Evolutionary conservation across 305 asterid species (phyloP).

Genomic region (Plantago coronopus): DNA sequence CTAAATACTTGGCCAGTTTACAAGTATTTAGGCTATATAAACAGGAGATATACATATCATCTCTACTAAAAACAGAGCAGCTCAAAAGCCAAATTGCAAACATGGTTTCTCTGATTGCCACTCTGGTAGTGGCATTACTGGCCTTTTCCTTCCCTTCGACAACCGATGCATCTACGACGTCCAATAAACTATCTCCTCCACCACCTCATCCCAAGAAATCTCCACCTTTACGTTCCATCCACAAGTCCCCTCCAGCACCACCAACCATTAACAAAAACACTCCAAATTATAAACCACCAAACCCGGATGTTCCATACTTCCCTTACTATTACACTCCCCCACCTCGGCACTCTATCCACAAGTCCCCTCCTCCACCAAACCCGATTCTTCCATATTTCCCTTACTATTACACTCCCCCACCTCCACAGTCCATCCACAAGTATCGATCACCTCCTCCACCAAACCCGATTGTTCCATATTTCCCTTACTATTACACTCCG

Average conservation of each 20-base stretch:
- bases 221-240: not conserved
- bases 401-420: not conserved
- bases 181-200: constrained; percentile 7
- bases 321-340: not conserved
- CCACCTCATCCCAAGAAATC: not conserved
- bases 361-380: constrained; percentile 18
- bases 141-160: constrained; percentile 25
- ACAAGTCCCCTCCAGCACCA: not conserved
- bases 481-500: constrained; percentile 3
- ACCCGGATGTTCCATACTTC: no score
- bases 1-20: no score
- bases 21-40: no score
- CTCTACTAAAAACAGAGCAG: not conserved
- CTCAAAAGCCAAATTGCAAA: constrained; percentile 1
- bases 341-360: constrained; percentile 5
- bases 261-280: not conserved
- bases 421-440: not conserved
- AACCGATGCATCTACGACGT: constrained; percentile 16
- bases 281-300: not conserved
- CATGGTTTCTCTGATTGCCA: constrained; percentile 27
- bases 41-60: not conserved
- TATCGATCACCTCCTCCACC: constrained; percentile 18
- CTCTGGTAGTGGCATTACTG: constrained; percentile 25
- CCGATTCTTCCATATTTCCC: no score
- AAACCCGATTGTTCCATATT: not conserved